phyloP scores from a whole-genome alignment of 768 basidiomycete species.

The Mycena rosella region DNA sequence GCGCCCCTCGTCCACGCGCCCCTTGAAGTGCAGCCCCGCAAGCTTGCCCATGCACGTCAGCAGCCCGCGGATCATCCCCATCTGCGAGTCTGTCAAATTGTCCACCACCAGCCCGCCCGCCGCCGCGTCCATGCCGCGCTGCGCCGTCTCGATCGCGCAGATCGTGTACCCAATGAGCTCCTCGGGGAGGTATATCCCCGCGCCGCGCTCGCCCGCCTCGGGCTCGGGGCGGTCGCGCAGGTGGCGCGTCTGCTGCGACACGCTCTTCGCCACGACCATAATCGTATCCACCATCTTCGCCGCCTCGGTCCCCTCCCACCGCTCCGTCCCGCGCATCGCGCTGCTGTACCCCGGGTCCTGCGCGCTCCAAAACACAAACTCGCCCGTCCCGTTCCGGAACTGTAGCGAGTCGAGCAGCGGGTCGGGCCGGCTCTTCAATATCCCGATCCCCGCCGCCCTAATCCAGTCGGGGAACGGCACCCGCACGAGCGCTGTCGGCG shows the following conservation, averaged over 20 bases:
- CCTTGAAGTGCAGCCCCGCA: slow-evolving; percentile 76
- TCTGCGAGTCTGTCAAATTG: slow-evolving; percentile 81
- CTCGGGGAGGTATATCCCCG: slow-evolving; percentile 91
- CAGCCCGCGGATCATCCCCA: slow-evolving; percentile 82
- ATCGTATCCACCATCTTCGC: slow-evolving; percentile 91
- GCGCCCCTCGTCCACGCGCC: slow-evolving; percentile 77
- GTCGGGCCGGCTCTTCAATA: slow-evolving; percentile 87
- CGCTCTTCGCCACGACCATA: slow-evolving; percentile 79
- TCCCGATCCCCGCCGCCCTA: slow-evolving; percentile 88
- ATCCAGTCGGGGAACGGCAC: slow-evolving; percentile 91
- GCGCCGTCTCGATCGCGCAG: slow-evolving; percentile 81
- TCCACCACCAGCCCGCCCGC: slow-evolving; percentile 71
- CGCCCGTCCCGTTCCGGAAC: slow-evolving; percentile 84
- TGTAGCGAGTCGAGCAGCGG: slow-evolving; percentile 78
- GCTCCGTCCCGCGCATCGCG: slow-evolving; percentile 65
- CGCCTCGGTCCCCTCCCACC: slow-evolving; percentile 66
- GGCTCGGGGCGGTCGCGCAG: slow-evolving; percentile 83
- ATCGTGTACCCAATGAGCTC: slow-evolving; percentile 93
- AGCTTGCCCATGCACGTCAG: slow-evolving; percentile 77
- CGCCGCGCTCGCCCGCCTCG: slow-evolving; percentile 79
- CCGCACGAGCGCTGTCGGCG: slow-evolving; percentile 62
- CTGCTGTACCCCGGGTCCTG: slow-evolving; percentile 80
- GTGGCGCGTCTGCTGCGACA: slow-evolving; percentile 89
- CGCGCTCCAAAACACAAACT: slow-evolving; percentile 90
- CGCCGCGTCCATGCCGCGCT: slow-evolving; percentile 71